These are phyloP conservation scores for Trichophyton benhamiae DNA, from an alignment of 2,329 filamentous ascomycete species.

Conservation along the genomic window DNA sequence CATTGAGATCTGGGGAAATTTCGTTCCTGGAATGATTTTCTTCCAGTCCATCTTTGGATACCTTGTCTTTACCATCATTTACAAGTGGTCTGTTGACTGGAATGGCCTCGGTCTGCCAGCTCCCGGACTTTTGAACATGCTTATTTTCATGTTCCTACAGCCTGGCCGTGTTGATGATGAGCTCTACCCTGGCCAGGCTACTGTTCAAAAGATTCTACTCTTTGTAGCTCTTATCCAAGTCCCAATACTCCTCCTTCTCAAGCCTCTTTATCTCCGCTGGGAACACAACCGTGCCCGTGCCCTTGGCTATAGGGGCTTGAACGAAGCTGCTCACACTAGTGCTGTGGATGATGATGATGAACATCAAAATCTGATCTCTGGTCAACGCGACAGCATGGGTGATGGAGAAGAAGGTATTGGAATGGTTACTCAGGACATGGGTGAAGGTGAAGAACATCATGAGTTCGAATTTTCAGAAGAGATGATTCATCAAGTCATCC, in stretches of 20 bases:
- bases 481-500: constrained; percentile 98
- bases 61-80: constrained; percentile 82
- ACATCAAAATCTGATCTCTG: constrained; percentile 46
- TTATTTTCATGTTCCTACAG: constrained; percentile 98
- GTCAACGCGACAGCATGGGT: constrained; percentile 51
- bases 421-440: constrained; percentile 78
- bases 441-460: constrained; percentile 62
- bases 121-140: constrained; percentile 90
- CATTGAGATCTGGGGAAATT: constrained; percentile 95
- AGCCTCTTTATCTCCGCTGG: constrained; percentile 87
- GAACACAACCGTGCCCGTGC: constrained; percentile 84
- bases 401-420: constrained; percentile 75
- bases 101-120: constrained; percentile 51
- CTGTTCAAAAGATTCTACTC: constrained; percentile 64
- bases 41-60: constrained; percentile 99
- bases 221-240: constrained; percentile 77
- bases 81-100: constrained; percentile 97
- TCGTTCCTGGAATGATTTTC: constrained; percentile 96
- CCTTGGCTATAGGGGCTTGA: constrained; percentile 83
- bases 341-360: constrained; percentile 84
- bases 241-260: constrained; percentile 80
- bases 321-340: constrained; percentile 75
- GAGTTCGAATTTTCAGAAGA: constrained; percentile 96
- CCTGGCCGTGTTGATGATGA: constrained; percentile 58
- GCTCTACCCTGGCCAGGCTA: constrained; percentile 65